Evolutionary conservation across 176 grass and related monocot species (phyloP).

Genomic region (Phyllostachys edulis): DNA sequence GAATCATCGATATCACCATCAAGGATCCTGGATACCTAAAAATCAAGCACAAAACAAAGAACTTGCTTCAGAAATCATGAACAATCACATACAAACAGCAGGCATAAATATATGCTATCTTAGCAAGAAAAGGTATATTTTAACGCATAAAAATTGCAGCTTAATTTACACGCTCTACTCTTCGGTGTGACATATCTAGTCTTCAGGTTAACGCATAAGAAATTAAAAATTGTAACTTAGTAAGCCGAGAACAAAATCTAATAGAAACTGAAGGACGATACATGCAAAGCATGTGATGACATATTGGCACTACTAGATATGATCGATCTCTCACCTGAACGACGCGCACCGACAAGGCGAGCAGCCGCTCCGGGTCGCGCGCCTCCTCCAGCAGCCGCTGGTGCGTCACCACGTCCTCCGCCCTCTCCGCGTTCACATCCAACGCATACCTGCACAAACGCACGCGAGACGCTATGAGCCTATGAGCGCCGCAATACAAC

Average conservation of each 20-base stretch:
- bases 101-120: not conserved
- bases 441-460: slow-evolving; percentile 49
- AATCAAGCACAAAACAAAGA: not conserved
- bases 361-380: slow-evolving; percentile 38
- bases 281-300: slow-evolving; percentile 20
- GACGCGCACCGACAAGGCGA: slow-evolving; percentile 50
- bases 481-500: not conserved
- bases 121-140: not conserved
- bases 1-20: slow-evolving; percentile 31
- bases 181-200: not conserved
- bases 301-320: not conserved
- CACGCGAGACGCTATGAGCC: not conserved
- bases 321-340: slow-evolving; percentile 47
- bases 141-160: not conserved
- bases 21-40: slow-evolving; percentile 44
- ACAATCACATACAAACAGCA: not conserved
- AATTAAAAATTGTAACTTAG: no score
- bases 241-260: not conserved
- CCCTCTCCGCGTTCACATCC: slow-evolving; percentile 69
- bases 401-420: slow-evolving; percentile 72
- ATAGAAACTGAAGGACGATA: not conserved
- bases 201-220: no score
- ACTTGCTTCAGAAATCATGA: not conserved
- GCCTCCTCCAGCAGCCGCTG: slow-evolving; percentile 61
- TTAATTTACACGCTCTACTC: not conserved